Evolutionary conservation across 129 eudicot genomes (phyloP).

Genomic region (Tagetes patula): DNA sequence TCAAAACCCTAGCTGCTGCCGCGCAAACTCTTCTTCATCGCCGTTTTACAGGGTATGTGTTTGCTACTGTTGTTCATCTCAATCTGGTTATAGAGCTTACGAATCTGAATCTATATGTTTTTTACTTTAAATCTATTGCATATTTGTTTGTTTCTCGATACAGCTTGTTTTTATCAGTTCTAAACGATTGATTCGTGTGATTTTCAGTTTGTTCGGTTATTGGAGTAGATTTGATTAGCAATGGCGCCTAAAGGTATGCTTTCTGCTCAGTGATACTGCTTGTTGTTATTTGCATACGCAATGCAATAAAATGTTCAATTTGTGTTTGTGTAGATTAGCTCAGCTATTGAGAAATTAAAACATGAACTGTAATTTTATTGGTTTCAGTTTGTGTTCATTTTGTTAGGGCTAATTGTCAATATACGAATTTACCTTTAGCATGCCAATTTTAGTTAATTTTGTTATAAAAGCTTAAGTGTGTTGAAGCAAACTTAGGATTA

Average conservation of each 20-base stretch:
- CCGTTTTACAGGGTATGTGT: slow-evolving; percentile 20
- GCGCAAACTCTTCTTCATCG: slow-evolving; percentile 27
- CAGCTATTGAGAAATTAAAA: neutral
- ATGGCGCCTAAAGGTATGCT: slow-evolving; percentile 39
- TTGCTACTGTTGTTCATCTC: neutral
- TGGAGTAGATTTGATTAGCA: slow-evolving; percentile 16
- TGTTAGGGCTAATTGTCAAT: neutral
- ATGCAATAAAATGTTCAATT: neutral
- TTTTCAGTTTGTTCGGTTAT: slow-evolving; percentile 15
- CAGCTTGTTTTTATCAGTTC: neutral
- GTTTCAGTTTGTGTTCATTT: too few relatives aligned
- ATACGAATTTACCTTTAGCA: too few relatives aligned
- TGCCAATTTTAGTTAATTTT: neutral
- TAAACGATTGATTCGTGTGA: slow-evolving; percentile 1
- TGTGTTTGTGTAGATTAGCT: neutral
- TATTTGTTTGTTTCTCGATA: neutral
- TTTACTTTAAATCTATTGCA: neutral
- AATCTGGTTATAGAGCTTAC: neutral
- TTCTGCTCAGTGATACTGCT: neutral
- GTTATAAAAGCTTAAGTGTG: neutral
- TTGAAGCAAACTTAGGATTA: neutral
- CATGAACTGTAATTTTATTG: neutral
- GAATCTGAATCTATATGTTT: neutral
- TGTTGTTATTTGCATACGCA: neutral
- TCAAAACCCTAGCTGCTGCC: slow-evolving; percentile 38